Base-by-base conservation (phyloP, 176 grass and related monocot genomes). In the Rhynchospora tenuis region DNA sequence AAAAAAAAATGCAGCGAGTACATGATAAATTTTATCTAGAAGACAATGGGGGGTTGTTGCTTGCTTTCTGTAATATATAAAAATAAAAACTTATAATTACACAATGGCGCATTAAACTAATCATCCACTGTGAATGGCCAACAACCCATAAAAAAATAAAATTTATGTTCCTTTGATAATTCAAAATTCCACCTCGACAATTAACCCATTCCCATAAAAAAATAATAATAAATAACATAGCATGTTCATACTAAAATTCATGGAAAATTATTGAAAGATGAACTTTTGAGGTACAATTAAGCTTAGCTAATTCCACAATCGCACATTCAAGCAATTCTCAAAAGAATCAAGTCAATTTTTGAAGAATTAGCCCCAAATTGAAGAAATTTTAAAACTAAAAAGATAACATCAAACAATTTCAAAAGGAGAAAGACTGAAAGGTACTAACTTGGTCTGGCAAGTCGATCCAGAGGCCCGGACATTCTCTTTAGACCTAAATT, bases 391-490 rank as follows among this genome's bases (percentile, higher is more conserved):
- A 9, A 47, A 78, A 42, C 15, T 27, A 81, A 62, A 27, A 48
- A 45, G 33, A 84, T 23, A 46, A 73, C 0, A 71, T 72, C 11
- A 46, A 12, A 84, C 6, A 38, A 84, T 44, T 72, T 24, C 10
- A 72, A 71, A 31, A 73, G 57, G 50, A 66, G 33, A 56, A 14
- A 84, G 44, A 20, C 1, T 75, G 17, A 59, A 54, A 74, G 14
- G 15, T 2, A 88, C 82, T 84, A n/a, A 88, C 86, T 54, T 46
- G 86, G 62, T 22, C 86, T 73, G 57, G 73, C 86, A 24, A 88
- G 65, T 63, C 73, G 86, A 88, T 88, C 86, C 24, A 88, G 82
- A 9, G 81, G 82, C 0, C 82, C 86, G 27, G 86, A 88, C 86
- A 88, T 88, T 8, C 8, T 27, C 56, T 9, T 26, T 75, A 16